A percentile compares a stretch with the other conserved stretches of the same genome.
phyloP scores from a whole-genome alignment of 108 stramenopile species.

The Thalassiosira profunda region DNA sequence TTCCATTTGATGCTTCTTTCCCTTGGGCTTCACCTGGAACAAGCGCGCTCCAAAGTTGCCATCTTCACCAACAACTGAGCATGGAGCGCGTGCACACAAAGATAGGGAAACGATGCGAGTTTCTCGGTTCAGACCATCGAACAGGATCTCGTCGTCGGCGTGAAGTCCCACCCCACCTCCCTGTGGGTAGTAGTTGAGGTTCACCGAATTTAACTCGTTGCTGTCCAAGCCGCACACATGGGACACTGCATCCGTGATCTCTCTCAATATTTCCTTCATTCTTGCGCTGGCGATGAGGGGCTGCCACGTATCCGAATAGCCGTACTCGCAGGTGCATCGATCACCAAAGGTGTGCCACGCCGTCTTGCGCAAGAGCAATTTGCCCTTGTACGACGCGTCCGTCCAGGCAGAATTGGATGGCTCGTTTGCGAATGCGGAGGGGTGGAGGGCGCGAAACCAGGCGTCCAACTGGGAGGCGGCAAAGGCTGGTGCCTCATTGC shows the following conservation, averaged over 20 bases:
- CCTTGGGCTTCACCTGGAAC: too few relatives aligned
- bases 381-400: constrained; percentile 25
- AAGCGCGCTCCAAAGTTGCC: too few relatives aligned
- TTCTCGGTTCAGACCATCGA: constrained; percentile 32
- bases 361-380: constrained; percentile 31
- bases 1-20: too few relatives aligned
- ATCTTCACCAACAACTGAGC: too few relatives aligned
- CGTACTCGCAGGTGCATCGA: constrained; percentile 39
- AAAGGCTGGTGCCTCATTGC: background rate
- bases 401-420: constrained; percentile 32
- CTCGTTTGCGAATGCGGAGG: constrained; percentile 2
- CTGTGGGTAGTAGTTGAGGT: constrained; percentile 46
- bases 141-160: constrained; percentile 51
- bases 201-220: constrained; percentile 36
- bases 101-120: constrained; percentile 41
- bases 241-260: too few relatives aligned
- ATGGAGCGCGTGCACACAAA: too few relatives aligned
- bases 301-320: constrained; percentile 54
- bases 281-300: background rate
- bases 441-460: constrained; percentile 35
- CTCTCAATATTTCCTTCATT: constrained; percentile 15
- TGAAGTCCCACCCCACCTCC: constrained; percentile 49
- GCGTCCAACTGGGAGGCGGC: constrained; percentile 18
- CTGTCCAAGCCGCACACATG: too few relatives aligned
- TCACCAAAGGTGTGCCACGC: constrained; percentile 32